Base-by-base conservation (phyloP, 192 early-diverging fungal species). In the Umbelopsis vinacea region DNA sequence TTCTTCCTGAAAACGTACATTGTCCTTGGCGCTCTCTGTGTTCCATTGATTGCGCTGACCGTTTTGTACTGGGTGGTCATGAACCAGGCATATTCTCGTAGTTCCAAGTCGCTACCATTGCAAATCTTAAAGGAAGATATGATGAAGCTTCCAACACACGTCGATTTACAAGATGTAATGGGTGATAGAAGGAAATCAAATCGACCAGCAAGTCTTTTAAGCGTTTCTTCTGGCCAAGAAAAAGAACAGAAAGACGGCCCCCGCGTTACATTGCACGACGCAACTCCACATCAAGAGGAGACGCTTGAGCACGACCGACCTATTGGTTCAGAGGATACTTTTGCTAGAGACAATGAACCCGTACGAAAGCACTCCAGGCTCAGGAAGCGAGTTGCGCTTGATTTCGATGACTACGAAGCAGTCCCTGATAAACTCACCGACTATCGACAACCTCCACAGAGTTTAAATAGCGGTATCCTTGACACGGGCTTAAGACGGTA, bases 391-490 rank as follows among this genome's bases (percentile, higher is more conserved):
- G 23, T 71, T 4, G 22, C 50, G 1, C 74, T 84, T 2, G 89
- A 91, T 63, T 83, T 90, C 46, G 82, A 91, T n/a, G 84, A 90
- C 52, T 88, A 85, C 50, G 80, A 80, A 22, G 88, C 88, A 0
- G 75, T 82, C 35, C 83, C 90, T 3, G 88, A 91, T 53, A 73
- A 77, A 66, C 83, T 78, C 48, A 93, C 92, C 6, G 90, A 93
- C 71, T 92, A 89, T 69, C 75, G 75, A 7, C 88, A 93, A 80
- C 91, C 92, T 14, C 89, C 92, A 4, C 87, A 89, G 78, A 84
- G 79, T 2, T 53, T 93, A 12, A 82, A 87, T 29, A 75, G 83
- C 29, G 92, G 92, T 23, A 82, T 93, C 0, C 71, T 93, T 33
- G 89, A 93, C 68, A 83, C 89, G 24, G 88, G 89, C 0, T 73